phyloP scores from a whole-genome alignment of 805 yeast genomes.

The Candida pseudoglaebosa region DNA sequence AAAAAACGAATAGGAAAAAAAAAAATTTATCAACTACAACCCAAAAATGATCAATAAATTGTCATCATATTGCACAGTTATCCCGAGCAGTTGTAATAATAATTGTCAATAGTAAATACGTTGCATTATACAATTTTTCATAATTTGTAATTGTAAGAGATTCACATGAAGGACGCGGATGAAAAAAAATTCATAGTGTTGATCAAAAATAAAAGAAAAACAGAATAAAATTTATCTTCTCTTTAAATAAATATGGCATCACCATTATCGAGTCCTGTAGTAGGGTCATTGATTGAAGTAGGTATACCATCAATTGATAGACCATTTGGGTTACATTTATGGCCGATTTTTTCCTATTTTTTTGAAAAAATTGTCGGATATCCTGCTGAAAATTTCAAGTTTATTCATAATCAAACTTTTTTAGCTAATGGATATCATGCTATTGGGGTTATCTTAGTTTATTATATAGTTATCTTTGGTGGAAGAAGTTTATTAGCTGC shows the following conservation, averaged over 20 bases:
- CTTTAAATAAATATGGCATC: too few species aligned
- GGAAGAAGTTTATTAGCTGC: conserved; percentile 64
- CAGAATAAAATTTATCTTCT: too few species aligned
- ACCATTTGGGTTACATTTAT: conserved; percentile 58
- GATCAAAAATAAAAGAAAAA: too few species aligned
- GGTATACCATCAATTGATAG: conserved; percentile 35
- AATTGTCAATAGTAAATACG: not conserved
- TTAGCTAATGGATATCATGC: conserved; percentile 61
- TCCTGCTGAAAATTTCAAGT: conserved; percentile 65
- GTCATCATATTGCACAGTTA: too few species aligned
- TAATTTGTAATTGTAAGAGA: not conserved
- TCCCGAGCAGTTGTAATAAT: too few species aligned
- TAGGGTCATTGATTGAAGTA: conserved; percentile 18
- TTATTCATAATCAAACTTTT: conserved; percentile 61
- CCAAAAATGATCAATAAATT: too few species aligned
- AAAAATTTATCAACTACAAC: too few species aligned
- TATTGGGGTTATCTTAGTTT: conserved; percentile 37
- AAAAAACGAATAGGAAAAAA: too few species aligned
- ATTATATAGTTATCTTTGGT: conserved; percentile 50
- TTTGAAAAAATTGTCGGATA: conserved; percentile 46
- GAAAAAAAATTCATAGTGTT: not conserved
- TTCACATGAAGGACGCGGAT: conserved; percentile 3
- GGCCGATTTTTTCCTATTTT: conserved; percentile 60
- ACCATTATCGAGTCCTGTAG: not conserved
- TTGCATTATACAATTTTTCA: not conserved